Percentiles rank a stretch among this genome's conserved stretches.
Conservation (phyloP, 2,329 filamentous ascomycete species). For the Ophiocordyceps australis region DNA sequence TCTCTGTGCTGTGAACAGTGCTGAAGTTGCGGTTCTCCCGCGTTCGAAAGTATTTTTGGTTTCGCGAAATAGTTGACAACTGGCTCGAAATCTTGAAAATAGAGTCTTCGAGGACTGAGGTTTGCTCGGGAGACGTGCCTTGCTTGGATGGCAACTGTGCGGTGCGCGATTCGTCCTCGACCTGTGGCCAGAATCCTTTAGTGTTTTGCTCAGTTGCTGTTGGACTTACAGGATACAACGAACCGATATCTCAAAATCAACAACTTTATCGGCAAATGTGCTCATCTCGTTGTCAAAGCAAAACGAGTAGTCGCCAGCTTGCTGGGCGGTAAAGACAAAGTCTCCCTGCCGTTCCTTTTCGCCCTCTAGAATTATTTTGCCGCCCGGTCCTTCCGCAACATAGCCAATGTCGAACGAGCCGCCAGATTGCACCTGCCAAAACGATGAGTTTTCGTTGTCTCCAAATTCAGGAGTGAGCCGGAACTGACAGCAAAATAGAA, state of each 20-base stretch:
- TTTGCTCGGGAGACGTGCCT: conserved; percentile 77
- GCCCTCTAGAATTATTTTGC: conserved; percentile 68
- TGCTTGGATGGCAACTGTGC: conserved; percentile 72
- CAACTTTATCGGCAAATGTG: conserved; percentile 91
- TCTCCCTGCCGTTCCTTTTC: conserved; percentile 89
- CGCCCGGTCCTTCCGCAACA: conserved; percentile 62
- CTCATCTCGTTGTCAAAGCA: conserved; percentile 99
- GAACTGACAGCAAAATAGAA: conserved; percentile 90
- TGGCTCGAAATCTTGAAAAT: conserved; percentile 90
- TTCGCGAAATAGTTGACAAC: conserved; percentile 82
- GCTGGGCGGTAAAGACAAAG: conserved; percentile 89
- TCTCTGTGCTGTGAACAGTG: conserved; percentile 91
- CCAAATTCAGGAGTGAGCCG: not conserved
- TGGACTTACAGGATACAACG: not conserved
- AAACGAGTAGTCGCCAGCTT: conserved; percentile 80
- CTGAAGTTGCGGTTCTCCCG: conserved; percentile 98
- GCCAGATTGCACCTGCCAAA: conserved; percentile 75
- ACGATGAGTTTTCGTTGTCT: not conserved
- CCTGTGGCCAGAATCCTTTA: no score
- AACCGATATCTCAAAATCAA: conserved; percentile 89
- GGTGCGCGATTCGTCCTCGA: conserved; percentile 71
- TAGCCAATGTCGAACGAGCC: conserved; percentile 97
- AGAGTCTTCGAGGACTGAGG: conserved; percentile 74
- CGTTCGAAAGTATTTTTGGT: conserved; percentile 99
- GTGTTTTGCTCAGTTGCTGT: not conserved